Conservation (phyloP, 768 basidiomycete species). For the Mycena polygramma region DNA sequence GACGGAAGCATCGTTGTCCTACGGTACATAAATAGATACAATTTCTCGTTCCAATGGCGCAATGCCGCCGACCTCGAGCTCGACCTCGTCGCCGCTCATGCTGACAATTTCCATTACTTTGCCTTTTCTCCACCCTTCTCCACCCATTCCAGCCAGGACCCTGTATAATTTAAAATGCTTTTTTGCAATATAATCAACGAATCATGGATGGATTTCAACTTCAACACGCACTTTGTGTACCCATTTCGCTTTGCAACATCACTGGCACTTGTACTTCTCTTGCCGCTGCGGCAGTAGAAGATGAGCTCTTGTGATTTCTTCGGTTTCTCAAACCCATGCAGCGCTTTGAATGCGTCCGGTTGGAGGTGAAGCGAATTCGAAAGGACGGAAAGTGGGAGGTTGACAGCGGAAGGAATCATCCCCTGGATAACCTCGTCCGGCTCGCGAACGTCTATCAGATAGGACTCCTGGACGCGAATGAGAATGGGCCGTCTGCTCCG, state of each 20-base stretch:
- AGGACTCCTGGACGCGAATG: conserved; percentile 63
- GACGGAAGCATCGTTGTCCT: conserved; percentile 34
- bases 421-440: conserved; percentile 92
- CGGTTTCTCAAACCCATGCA: conserved; percentile 84
- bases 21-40: conserved; percentile 25
- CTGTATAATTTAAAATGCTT: conserved; percentile 82
- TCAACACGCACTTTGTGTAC: conserved; percentile 75
- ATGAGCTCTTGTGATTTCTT: conserved; percentile 78
- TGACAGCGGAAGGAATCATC: conserved; percentile 92
- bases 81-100: no score
- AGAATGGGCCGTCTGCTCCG: neutral
- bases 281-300: conserved; percentile 93
- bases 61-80: no score
- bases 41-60: no score
- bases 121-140: conserved; percentile 59
- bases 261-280: conserved; percentile 83
- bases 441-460: conserved; percentile 93
- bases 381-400: conserved; percentile 87
- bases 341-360: conserved; percentile 68
- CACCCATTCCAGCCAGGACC: conserved; percentile 92
- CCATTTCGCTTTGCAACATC: conserved; percentile 88
- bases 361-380: conserved; percentile 72
- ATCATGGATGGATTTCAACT: neutral
- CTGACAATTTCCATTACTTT: conserved; percentile 17
- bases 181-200: neutral